These are phyloP conservation scores for Murraya paniculata DNA, from an alignment of 345 rosid genomes.

Conservation along the genomic window DNA sequence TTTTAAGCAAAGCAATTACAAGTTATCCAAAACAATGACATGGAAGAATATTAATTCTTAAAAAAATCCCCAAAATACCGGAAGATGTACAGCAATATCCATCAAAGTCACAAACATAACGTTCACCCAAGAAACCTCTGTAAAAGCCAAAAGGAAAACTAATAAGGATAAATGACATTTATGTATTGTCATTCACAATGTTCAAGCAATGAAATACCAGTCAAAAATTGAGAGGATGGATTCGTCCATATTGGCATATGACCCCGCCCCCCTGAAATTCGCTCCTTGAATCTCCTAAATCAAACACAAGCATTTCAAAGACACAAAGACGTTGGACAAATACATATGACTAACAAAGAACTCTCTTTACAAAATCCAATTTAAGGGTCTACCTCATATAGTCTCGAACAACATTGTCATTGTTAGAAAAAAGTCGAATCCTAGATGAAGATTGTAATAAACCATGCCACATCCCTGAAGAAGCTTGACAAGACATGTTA, in stretches of 20 bases:
- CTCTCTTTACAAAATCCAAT: background rate
- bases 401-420: constrained; percentile 6
- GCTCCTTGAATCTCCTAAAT: constrained; percentile 7
- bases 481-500: constrained; percentile 6
- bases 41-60: background rate
- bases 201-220: constrained; percentile 10
- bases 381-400: background rate
- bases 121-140: constrained; percentile 3
- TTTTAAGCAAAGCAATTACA: background rate
- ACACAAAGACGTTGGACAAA: background rate
- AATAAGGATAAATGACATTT: background rate
- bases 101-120: constrained; percentile 3
- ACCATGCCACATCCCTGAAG: constrained; percentile 11
- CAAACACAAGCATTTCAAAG: background rate
- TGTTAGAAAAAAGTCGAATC: constrained; percentile 13
- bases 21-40: background rate
- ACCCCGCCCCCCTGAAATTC: background rate
- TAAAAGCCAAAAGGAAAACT: background rate
- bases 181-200: background rate
- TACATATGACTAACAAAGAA: background rate
- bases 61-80: constrained; percentile 4
- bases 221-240: background rate
- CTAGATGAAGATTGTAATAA: constrained; percentile 8
- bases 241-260: background rate
- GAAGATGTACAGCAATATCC: background rate